A percentile compares a stretch with the other conserved stretches of the same genome.
phyloP scores from a whole-genome alignment of 2,329 filamentous ascomycete genomes.

The Colletotrichum sp. region DNA sequence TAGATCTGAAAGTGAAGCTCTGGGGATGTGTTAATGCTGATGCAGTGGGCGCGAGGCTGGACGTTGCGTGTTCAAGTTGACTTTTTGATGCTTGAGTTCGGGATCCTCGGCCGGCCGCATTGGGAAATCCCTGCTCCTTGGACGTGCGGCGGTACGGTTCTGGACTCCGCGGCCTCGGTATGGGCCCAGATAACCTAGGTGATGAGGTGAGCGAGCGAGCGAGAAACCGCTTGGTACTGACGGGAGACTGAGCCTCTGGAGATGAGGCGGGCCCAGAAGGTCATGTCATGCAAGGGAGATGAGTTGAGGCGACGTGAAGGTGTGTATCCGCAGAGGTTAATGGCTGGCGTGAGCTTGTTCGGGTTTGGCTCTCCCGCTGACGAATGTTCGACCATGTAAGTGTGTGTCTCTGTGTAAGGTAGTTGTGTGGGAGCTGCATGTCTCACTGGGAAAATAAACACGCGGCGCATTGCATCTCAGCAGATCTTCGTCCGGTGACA shows the following conservation, averaged over 20 bases:
- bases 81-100: background rate
- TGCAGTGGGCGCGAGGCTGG: background rate
- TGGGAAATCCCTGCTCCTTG: background rate
- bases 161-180: background rate
- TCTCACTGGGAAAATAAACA: background rate
- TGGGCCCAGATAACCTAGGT: background rate
- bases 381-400: background rate
- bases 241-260: background rate
- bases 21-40: background rate
- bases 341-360: background rate
- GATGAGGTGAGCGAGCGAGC: background rate
- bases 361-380: slow-evolving; percentile 3
- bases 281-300: background rate
- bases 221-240: background rate
- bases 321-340: background rate
- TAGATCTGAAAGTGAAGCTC: background rate
- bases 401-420: background rate
- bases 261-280: background rate
- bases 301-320: background rate
- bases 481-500: background rate
- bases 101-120: slow-evolving; percentile 14
- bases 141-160: background rate
- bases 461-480: background rate
- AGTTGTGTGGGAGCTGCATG: background rate
- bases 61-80: background rate